phyloP scores from a whole-genome alignment of 2,329 filamentous ascomycete genomes.

The Aspergillus sp. region DNA sequence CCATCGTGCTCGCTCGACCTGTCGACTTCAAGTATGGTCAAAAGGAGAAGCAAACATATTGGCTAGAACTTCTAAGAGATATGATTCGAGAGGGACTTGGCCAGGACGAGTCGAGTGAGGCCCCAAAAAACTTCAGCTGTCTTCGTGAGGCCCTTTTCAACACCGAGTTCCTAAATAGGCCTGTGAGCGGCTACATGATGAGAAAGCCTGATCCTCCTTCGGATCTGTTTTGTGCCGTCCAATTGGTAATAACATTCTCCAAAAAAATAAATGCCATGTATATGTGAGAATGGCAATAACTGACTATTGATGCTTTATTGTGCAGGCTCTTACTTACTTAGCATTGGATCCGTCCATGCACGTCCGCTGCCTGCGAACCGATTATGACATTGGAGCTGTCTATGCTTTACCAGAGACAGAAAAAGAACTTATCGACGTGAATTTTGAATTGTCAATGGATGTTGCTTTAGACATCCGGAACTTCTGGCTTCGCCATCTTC shows the following conservation, averaged over 20 bases:
- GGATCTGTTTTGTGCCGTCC: constrained; percentile 28
- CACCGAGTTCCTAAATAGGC: constrained; percentile 25
- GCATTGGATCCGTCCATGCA: constrained; percentile 29
- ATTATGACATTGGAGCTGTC: constrained; percentile 33
- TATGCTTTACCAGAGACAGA: constrained; percentile 21
- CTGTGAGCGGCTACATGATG: constrained; percentile 18
- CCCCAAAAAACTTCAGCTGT: constrained; percentile 23
- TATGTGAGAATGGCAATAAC: not conserved
- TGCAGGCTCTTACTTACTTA: constrained; percentile 33
- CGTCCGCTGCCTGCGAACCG: constrained; percentile 25
- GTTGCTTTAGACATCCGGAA: constrained; percentile 34
- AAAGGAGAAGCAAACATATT: constrained; percentile 24
- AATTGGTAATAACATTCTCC: constrained; percentile 25
- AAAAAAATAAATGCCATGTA: too few relatives aligned
- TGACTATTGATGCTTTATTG: not conserved
- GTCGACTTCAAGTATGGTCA: constrained; percentile 29
- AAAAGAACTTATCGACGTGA: not conserved
- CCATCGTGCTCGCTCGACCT: constrained; percentile 30
- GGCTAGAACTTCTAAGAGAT: constrained; percentile 31
- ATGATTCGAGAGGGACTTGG: constrained; percentile 28
- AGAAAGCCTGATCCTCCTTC: constrained; percentile 13
- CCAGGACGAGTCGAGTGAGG: not conserved
- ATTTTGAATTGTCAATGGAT: not conserved
- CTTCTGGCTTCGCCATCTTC: constrained; percentile 44
- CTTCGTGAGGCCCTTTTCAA: constrained; percentile 21